Percentiles rank a stretch among this genome's conserved stretches.
These are phyloP conservation scores for Pichia heedii DNA, from an alignment of 805 yeast genomes.

Conservation along the genomic window DNA sequence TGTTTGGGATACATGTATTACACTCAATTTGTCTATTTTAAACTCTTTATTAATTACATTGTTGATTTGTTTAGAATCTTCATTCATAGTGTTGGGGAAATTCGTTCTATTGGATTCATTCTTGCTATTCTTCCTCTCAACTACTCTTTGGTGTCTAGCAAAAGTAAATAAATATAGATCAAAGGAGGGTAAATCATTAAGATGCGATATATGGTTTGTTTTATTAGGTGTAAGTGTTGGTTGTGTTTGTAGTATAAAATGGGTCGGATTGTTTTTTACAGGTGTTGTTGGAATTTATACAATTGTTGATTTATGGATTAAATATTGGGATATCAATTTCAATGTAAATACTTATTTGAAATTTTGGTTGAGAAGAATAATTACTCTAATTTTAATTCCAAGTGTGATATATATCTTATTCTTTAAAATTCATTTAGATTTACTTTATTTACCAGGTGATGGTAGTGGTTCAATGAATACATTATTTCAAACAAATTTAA, in stretches of 20 bases:
- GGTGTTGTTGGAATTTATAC: slow-evolving; percentile 85
- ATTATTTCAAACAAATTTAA: slow-evolving; percentile 78
- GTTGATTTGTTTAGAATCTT: slow-evolving; percentile 57
- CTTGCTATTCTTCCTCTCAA: slow-evolving; percentile 65
- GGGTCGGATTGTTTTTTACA: slow-evolving; percentile 85
- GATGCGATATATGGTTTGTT: slow-evolving; percentile 47
- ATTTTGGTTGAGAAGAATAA: slow-evolving; percentile 61
- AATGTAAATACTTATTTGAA: slow-evolving; percentile 38
- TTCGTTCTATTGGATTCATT: slow-evolving; percentile 72
- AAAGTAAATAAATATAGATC: slow-evolving; percentile 42
- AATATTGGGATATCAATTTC: slow-evolving; percentile 67
- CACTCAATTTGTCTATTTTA: slow-evolving; percentile 40
- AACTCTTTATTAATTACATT: slow-evolving; percentile 54
- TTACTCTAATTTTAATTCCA: slow-evolving; percentile 61
- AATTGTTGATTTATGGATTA: slow-evolving; percentile 77
- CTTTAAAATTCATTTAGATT: slow-evolving; percentile 69
- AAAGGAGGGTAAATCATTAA: slow-evolving; percentile 28
- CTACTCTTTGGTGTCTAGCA: slow-evolving; percentile 54
- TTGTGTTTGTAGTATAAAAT: slow-evolving; percentile 75
- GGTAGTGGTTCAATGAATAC: slow-evolving; percentile 89
- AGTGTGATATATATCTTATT: slow-evolving; percentile 49
- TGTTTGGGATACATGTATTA: slow-evolving; percentile 61
- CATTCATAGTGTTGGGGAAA: slow-evolving; percentile 62
- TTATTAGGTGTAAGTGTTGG: slow-evolving; percentile 64
- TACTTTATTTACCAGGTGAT: slow-evolving; percentile 67